Evolutionary conservation across 179 eudicot genomes (phyloP).

Genomic region (Drosera spatulata): DNA sequence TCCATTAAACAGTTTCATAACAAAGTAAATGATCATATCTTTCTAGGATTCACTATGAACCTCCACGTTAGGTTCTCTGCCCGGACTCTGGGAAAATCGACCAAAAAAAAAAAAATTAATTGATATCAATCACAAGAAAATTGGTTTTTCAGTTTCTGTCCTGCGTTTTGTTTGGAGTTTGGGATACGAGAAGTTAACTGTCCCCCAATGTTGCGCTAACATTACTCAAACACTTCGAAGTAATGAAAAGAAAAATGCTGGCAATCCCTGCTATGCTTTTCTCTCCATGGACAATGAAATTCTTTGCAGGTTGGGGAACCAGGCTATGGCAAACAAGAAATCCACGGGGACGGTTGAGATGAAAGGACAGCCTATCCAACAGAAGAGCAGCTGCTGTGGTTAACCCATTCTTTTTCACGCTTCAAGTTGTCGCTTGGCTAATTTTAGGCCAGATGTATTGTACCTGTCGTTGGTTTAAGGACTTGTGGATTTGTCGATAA

Average conservation of each 20-base stretch:
- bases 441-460: background rate
- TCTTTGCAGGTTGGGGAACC: constrained; percentile 12
- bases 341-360: constrained; percentile 10
- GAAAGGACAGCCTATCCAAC: constrained; percentile 13
- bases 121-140: too few relatives aligned
- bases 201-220: too few relatives aligned
- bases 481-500: background rate
- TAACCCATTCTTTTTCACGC: background rate
- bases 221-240: too few relatives aligned
- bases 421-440: background rate
- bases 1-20: background rate
- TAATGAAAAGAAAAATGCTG: background rate
- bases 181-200: too few relatives aligned
- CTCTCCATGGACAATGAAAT: background rate
- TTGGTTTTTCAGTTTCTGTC: too few relatives aligned
- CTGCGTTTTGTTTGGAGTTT: too few relatives aligned
- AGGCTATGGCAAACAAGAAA: constrained; percentile 5
- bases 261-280: background rate
- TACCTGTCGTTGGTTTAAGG: background rate
- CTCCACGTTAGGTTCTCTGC: too few relatives aligned
- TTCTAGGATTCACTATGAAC: too few relatives aligned
- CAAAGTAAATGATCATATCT: too few relatives aligned
- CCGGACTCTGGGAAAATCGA: too few relatives aligned
- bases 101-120: too few relatives aligned
- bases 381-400: constrained; percentile 11